phyloP scores from a whole-genome alignment of 2,329 filamentous ascomycete species.

The Penicillium sp. region DNA sequence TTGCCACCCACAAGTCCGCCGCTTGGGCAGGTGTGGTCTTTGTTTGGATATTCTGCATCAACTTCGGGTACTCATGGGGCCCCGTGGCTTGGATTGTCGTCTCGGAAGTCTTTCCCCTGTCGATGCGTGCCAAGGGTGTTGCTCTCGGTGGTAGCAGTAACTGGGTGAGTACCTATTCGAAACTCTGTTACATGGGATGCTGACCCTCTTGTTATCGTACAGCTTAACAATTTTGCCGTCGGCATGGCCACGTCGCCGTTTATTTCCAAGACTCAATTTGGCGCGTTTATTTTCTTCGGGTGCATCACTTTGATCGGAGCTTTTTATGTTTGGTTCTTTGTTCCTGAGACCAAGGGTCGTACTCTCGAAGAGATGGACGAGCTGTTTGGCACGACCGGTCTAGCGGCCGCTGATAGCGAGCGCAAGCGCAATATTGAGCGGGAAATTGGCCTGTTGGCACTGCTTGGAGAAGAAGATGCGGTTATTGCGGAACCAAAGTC shows the following conservation, averaged over 20 bases:
- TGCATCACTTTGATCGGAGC: slow-evolving; percentile 24
- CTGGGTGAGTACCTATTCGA: slow-evolving; percentile 24
- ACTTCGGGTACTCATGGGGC: slow-evolving; percentile 66
- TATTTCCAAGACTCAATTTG: slow-evolving; percentile 59
- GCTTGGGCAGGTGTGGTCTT: slow-evolving; percentile 60
- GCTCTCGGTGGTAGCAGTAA: slow-evolving; percentile 32
- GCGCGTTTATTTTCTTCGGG: slow-evolving; percentile 68
- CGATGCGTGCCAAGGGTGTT: slow-evolving; percentile 57
- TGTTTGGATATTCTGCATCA: slow-evolving; percentile 63
- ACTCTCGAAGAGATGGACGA: slow-evolving; percentile 40
- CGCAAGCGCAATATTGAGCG: slow-evolving; percentile 27
- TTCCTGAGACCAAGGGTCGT: slow-evolving; percentile 37
- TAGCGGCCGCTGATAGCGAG: slow-evolving; percentile 26
- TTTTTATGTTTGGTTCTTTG: slow-evolving; percentile 26
- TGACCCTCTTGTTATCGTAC: no score
- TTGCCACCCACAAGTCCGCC: slow-evolving; percentile 51
- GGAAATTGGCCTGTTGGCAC: slow-evolving; percentile 23
- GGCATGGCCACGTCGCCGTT: slow-evolving; percentile 66
- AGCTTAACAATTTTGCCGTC: slow-evolving; percentile 58
- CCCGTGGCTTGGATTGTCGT: slow-evolving; percentile 70
- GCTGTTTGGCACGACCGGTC: slow-evolving; percentile 33
- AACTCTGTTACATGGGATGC: no score
- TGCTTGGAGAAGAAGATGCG: no score
- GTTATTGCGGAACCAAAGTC: no score
- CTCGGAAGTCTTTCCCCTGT: slow-evolving; percentile 68